Conservation (phyloP, 2,329 filamentous ascomycete genomes). For the Colletotrichum horii region DNA sequence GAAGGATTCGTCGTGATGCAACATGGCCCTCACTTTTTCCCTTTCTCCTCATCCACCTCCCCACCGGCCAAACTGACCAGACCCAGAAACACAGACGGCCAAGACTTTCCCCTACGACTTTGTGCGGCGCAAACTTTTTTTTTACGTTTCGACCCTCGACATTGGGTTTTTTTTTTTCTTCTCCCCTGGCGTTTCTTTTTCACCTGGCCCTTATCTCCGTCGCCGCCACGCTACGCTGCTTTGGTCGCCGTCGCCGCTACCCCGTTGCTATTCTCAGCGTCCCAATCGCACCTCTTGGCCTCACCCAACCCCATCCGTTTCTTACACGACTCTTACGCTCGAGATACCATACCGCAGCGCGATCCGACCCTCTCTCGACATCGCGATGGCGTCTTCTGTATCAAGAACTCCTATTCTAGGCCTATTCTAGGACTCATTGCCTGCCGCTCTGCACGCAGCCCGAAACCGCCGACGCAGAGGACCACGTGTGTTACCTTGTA, state of each 20-base stretch:
- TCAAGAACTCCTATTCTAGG: neutral
- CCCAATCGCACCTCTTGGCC: constrained; percentile 4
- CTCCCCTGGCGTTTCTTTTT: neutral
- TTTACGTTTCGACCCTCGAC: neutral
- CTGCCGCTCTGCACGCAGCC: neutral
- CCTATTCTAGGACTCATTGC: neutral
- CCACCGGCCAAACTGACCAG: neutral
- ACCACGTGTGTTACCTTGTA: neutral
- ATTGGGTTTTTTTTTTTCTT: neutral
- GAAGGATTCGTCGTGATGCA: constrained; percentile 14
- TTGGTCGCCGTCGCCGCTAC: neutral
- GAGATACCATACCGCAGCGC: neutral
- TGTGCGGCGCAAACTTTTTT: neutral
- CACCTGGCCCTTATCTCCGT: neutral
- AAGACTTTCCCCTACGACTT: constrained; percentile 1
- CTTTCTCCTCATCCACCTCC: neutral
- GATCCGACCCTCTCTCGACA: neutral
- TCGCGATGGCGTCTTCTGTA: neutral
- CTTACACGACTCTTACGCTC: constrained; percentile 9
- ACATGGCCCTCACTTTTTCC: neutral
- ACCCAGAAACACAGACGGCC: constrained; percentile 14
- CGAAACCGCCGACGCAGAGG: neutral
- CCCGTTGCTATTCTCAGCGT: constrained; percentile 20
- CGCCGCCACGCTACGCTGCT: neutral
- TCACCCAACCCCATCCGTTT: neutral